phyloP scores from a whole-genome alignment of 768 basidiomycete species.

The Phaeolepiota aurea region DNA sequence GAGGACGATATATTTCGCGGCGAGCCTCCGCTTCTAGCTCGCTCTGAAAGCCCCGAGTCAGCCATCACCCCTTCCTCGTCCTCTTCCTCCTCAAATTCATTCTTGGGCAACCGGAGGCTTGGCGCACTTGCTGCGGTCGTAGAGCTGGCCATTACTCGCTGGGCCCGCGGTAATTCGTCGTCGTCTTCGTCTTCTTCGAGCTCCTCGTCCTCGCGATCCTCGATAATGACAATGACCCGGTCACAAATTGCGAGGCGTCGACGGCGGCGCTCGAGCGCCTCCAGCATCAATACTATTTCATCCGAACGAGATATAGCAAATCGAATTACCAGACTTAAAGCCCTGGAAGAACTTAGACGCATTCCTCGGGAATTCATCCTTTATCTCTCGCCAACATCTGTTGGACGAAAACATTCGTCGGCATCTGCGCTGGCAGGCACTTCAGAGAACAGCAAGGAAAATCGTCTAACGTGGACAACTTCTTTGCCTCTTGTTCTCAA shows the following conservation, averaged over 20 bases:
- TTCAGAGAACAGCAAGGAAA: no score
- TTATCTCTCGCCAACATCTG: conserved; percentile 41
- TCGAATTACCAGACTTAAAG: conserved; percentile 49
- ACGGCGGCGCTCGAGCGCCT: conserved; percentile 37
- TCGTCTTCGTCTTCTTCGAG: conserved; percentile 27
- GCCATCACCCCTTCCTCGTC: conserved; percentile 28
- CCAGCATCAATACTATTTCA: conserved; percentile 40
- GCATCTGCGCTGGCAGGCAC: background rate
- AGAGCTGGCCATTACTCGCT: conserved; percentile 63
- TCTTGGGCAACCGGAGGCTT: conserved; percentile 28
- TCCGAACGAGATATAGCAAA: conserved; percentile 57
- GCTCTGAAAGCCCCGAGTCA: conserved; percentile 17
- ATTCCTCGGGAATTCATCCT: conserved; percentile 59
- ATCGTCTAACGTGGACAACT: conserved; percentile 30
- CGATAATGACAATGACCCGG: conserved; percentile 30
- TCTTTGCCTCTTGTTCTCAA: conserved; percentile 40
- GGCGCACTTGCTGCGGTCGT: conserved; percentile 53
- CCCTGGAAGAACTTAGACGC: conserved; percentile 50
- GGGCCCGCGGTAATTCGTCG: conserved; percentile 41
- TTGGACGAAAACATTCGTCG: conserved; percentile 3
- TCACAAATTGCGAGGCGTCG: conserved; percentile 32
- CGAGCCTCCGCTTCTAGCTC: conserved; percentile 25
- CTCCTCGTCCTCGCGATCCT: conserved; percentile 32
- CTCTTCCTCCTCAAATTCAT: conserved; percentile 31
- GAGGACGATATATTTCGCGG: conserved; percentile 59